These are phyloP conservation scores for Fagopyrum esculentum DNA, from an alignment of 148 eudicot species.

Conservation along the genomic window DNA sequence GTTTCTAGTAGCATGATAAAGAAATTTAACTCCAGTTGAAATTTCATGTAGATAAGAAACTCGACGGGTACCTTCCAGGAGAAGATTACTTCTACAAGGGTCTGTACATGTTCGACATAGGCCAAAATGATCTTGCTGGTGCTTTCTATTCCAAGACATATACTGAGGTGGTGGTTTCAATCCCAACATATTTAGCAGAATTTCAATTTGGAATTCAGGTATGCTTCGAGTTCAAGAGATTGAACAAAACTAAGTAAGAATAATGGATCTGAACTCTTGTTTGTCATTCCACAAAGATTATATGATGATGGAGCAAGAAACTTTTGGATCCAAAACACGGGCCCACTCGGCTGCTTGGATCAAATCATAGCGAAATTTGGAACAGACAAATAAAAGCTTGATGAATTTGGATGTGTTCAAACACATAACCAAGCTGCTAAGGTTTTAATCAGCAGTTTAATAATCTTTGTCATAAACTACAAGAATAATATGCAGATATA, in stretches of 20 bases:
- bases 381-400: conserved; percentile 22
- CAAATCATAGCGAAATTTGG: conserved; percentile 20
- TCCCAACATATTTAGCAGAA: conserved; percentile 20
- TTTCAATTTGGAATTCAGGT: conserved; percentile 22
- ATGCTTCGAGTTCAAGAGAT: not conserved
- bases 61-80: conserved; percentile 14
- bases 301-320: conserved; percentile 30
- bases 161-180: conserved; percentile 16
- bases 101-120: conserved; percentile 25
- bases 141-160: conserved; percentile 16
- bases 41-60: no score
- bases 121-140: conserved; percentile 26
- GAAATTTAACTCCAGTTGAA: no score
- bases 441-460: conserved; percentile 45
- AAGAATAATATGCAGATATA: no score
- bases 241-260: not conserved
- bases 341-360: conserved; percentile 39
- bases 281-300: conserved; percentile 16
- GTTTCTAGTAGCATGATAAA: no score
- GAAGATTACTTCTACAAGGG: conserved; percentile 24
- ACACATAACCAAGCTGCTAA: conserved; percentile 30
- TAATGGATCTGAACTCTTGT: not conserved
- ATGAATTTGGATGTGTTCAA: conserved; percentile 30
- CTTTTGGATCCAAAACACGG: conserved; percentile 32
- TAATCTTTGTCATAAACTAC: conserved; percentile 37